These are phyloP conservation scores for Monosporascus sp. DNA, from an alignment of 2,329 filamentous ascomycete species.

Conservation along the genomic window DNA sequence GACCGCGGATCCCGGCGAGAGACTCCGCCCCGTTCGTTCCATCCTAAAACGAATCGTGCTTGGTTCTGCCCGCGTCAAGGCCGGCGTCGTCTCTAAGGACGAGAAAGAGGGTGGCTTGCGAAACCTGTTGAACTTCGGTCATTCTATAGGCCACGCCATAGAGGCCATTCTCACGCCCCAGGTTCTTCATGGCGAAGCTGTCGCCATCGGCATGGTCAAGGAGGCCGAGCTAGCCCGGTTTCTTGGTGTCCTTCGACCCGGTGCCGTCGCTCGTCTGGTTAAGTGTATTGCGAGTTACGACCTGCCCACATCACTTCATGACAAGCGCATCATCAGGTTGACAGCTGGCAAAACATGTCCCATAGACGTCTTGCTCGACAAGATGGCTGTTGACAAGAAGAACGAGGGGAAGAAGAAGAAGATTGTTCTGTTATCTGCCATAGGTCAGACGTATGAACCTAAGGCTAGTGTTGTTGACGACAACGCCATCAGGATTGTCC, in stretches of 20 bases:
- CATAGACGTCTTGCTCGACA: conserved; percentile 77
- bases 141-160: conserved; percentile 95
- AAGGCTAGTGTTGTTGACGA: conserved; percentile 89
- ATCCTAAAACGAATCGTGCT: conserved; percentile 76
- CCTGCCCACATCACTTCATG: conserved; percentile 76
- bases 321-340: conserved; percentile 75
- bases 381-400: conserved; percentile 99
- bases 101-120: conserved; percentile 90
- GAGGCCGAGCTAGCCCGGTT: conserved; percentile 91
- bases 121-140: conserved; percentile 94
- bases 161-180: conserved; percentile 95
- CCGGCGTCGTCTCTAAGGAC: conserved; percentile 87
- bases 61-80: conserved; percentile 89
- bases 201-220: conserved; percentile 97
- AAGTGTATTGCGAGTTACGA: conserved; percentile 96
- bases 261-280: conserved; percentile 80
- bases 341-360: conserved; percentile 84
- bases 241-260: conserved; percentile 77
- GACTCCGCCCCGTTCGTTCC: conserved; percentile 65
- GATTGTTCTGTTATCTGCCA: conserved; percentile 84
- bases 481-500: conserved; percentile 71
- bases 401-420: conserved; percentile 95
- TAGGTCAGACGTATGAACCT: conserved; percentile 82
- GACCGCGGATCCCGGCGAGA: conserved; percentile 44
- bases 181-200: conserved; percentile 89